Evolutionary conservation across 768 basidiomycete species (phyloP).

Genomic region (Boletus bicolor): DNA sequence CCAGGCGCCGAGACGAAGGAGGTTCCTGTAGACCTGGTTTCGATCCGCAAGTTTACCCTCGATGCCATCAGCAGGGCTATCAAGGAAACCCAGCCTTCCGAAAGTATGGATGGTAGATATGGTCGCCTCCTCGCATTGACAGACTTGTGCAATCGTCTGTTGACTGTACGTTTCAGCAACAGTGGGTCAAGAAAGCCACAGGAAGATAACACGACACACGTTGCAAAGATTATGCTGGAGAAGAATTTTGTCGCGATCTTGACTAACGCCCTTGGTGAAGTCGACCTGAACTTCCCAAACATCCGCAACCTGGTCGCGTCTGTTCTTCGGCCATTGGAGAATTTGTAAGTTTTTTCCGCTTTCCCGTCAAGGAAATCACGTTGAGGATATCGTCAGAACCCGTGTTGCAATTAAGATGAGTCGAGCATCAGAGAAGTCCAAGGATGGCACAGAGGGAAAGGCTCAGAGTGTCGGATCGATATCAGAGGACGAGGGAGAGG

Average conservation of each 20-base stretch:
- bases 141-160: conserved; percentile 83
- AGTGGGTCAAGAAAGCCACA: conserved; percentile 47
- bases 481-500: conserved; percentile 49
- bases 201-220: conserved; percentile 79
- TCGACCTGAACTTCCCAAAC: conserved; percentile 94
- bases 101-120: conserved; percentile 73
- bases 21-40: conserved; percentile 70
- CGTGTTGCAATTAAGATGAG: conserved; percentile 99
- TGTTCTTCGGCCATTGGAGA: conserved; percentile 84
- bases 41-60: conserved; percentile 89
- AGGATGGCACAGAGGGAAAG: conserved; percentile 51
- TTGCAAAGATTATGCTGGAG: conserved; percentile 98
- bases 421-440: conserved; percentile 62
- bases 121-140: conserved; percentile 83
- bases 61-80: conserved; percentile 85
- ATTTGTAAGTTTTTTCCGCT: conserved; percentile 58
- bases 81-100: conserved; percentile 66
- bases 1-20: conserved; percentile 69
- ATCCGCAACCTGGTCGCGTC: conserved; percentile 82
- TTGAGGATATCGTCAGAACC: conserved; percentile 49
- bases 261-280: conserved; percentile 84
- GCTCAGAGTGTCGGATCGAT: conserved; percentile 39
- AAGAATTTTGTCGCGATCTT: conserved; percentile 91
- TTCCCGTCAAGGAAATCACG: background rate
- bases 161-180: conserved; percentile 73